Conservation (phyloP, 352 stramenopile species). For the Phytopythium oedochilum region DNA sequence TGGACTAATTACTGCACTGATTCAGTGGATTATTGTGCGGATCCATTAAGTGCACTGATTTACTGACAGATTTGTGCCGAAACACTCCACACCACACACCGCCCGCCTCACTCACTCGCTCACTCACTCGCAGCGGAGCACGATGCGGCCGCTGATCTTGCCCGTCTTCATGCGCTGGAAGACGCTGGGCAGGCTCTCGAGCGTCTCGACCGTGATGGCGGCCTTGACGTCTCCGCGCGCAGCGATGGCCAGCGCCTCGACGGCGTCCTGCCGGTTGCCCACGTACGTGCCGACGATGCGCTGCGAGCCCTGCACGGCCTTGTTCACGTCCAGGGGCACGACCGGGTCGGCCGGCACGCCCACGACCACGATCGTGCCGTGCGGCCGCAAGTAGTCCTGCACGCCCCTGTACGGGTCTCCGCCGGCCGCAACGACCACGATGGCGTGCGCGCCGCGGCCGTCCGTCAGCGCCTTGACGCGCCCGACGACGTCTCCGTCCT, state of each 20-base stretch:
- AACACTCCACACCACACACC: no score
- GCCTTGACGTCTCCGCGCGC: conserved; percentile 38
- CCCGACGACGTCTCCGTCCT: conserved; percentile 39
- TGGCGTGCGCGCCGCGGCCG: conserved; percentile 52
- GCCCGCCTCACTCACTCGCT: no score
- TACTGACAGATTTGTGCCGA: no score
- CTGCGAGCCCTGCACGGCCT: conserved; percentile 7
- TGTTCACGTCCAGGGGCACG: conserved; percentile 23
- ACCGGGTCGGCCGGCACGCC: conserved; percentile 61
- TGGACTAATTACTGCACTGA: no score
- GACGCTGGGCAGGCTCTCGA: conserved; percentile 32
- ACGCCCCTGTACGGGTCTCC: conserved; percentile 48
- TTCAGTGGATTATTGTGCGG: no score
- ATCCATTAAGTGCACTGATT: no score
- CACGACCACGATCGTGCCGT: conserved; percentile 64
- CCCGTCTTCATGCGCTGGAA: conserved; percentile 34
- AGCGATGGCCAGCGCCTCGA: conserved; percentile 46
- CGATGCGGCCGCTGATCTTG: conserved; percentile 29
- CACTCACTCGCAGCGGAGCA: conserved; percentile 37
- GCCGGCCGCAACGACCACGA: conserved; percentile 68
- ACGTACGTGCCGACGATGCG: conserved; percentile 51
- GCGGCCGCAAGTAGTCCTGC: conserved; percentile 50
- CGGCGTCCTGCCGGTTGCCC: conserved; percentile 44
- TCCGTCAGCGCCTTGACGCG: conserved; percentile 35
- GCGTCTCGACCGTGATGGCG: conserved; percentile 25